Evolutionary conservation across 805 yeast genomes (phyloP), one percentile per base, ranked within the genome.

Genomic region (Suhomyces sp.): DNA sequence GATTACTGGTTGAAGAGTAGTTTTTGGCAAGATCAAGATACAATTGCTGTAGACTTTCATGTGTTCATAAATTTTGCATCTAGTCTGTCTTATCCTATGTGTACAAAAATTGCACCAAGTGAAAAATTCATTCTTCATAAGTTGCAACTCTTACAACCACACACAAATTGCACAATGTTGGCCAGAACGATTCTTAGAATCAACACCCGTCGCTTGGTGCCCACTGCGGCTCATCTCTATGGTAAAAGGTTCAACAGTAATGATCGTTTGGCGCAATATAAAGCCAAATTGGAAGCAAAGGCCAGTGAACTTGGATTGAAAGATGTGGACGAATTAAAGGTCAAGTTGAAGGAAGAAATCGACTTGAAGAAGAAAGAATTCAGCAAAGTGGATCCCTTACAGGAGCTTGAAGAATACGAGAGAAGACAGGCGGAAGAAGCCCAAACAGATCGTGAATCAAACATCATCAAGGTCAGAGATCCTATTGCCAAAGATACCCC

Each of bases 341-440:
- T 65, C 25, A 76, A 74, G 43, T 59, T 82, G 43, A 79, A 82
- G 48, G 83, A 77, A 25, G 72, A 77, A 15, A 76, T 88, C 29
- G 77, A 71, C 23, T 51, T 58, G 22, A 74, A 68, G 31, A 82
- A 79, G 53, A 68, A 66, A 40, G 76, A 78, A 39, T 64, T 83
- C 50, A 71, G 68, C 52, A 75, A 68, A 36, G 60, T 83, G 10
- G 95, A 87, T 53, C 93, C 93, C 0, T 61, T 84, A 46, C 65
- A 73, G 33, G 85, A 81, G 41, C 60, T 83, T n/a, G 83, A 80
- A 44, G 77, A 74, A 25, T 70, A 66, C 44, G 76, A 76, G 47
- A 57, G 64, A 37, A 54, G 60, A 47, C 72, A 55, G 31, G 64
- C 59, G 1, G 50, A 50, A 22, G 56, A 56, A 37, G 34, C 49